A percentile compares a stretch with the other conserved stretches of the same genome.
Evolutionary conservation across 768 basidiomycete species (phyloP).

Genomic region (Tephrocybe sp.): DNA sequence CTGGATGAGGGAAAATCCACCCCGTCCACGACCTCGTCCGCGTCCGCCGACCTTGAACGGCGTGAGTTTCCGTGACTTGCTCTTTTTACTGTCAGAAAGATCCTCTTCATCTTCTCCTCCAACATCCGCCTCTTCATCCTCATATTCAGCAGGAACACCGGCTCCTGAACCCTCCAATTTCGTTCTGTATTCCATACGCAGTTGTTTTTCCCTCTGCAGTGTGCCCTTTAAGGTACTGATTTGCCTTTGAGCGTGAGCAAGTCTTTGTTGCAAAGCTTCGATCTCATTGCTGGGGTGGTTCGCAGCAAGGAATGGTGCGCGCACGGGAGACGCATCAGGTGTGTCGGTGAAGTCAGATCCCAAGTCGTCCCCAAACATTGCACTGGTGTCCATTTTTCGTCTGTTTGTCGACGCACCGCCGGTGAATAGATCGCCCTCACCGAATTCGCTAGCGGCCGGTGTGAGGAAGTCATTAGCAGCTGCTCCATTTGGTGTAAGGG

Average conservation of each 20-base stretch:
- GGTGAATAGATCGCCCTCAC: constrained; percentile 67
- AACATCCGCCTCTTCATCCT: constrained; percentile 37
- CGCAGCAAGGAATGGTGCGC: constrained; percentile 59
- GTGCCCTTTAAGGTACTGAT: constrained; percentile 79
- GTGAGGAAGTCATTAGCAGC: constrained; percentile 46
- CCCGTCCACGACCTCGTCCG: constrained; percentile 48
- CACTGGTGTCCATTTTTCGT: constrained; percentile 45
- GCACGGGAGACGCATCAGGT: constrained; percentile 56
- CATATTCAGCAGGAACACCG: constrained; percentile 27
- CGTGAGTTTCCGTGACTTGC: constrained; percentile 39
- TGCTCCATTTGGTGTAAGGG: constrained; percentile 63
- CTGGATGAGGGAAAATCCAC: constrained; percentile 58
- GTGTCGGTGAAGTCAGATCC: constrained; percentile 50
- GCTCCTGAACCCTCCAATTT: constrained; percentile 43
- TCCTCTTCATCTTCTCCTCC: constrained; percentile 44
- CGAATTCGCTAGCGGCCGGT: constrained; percentile 52
- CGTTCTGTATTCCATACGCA: constrained; percentile 64
- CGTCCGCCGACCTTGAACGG: constrained; percentile 56
- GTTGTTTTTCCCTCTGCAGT: constrained; percentile 79
- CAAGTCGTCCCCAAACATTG: constrained; percentile 36
- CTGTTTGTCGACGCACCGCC: constrained; percentile 65
- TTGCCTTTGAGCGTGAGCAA: constrained; percentile 86
- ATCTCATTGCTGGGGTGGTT: constrained; percentile 80
- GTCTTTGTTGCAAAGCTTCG: constrained; percentile 73
- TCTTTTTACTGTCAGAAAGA: constrained; percentile 33